A percentile compares a stretch with the other conserved stretches of the same genome.
These are phyloP conservation scores for Tuber microsphaerosporum DNA, from an alignment of 495 filamentous ascomycete species.

Conservation along the genomic window DNA sequence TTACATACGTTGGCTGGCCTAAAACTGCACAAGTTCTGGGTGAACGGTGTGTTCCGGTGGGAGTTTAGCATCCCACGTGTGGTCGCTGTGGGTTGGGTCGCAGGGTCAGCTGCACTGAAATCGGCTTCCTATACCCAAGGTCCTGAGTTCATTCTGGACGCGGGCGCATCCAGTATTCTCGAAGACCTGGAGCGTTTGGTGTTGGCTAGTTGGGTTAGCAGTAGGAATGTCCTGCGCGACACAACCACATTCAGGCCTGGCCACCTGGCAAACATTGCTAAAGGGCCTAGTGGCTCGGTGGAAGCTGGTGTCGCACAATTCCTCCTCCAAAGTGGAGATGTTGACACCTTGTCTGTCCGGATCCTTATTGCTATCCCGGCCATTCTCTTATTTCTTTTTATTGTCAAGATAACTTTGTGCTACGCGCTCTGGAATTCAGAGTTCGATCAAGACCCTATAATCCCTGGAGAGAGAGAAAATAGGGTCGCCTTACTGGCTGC, in stretches of 20 bases:
- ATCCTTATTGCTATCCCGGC: background rate
- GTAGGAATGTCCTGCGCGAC: background rate
- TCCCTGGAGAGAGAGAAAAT: too few relatives aligned
- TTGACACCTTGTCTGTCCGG: background rate
- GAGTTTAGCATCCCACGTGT: background rate
- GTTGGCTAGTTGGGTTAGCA: background rate
- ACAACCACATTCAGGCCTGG: background rate
- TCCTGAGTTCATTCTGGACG: background rate
- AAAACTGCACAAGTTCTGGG: background rate
- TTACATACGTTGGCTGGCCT: background rate
- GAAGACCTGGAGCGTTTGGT: background rate
- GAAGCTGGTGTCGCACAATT: background rate
- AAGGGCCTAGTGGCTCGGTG: background rate
- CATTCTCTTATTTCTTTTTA: background rate
- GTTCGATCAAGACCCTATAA: too few relatives aligned
- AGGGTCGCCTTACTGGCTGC: background rate
- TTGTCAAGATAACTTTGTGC: background rate
- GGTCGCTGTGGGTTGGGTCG: background rate
- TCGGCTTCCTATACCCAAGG: background rate
- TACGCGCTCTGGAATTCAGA: background rate
- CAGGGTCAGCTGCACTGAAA: background rate
- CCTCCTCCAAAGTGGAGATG: background rate
- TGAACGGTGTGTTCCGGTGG: rapidly evolving
- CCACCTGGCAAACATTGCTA: too few relatives aligned
- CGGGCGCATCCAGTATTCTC: background rate